Base-by-base conservation (phyloP, 352 stramenopile genomes). In the Phytophthora nicotianae region DNA sequence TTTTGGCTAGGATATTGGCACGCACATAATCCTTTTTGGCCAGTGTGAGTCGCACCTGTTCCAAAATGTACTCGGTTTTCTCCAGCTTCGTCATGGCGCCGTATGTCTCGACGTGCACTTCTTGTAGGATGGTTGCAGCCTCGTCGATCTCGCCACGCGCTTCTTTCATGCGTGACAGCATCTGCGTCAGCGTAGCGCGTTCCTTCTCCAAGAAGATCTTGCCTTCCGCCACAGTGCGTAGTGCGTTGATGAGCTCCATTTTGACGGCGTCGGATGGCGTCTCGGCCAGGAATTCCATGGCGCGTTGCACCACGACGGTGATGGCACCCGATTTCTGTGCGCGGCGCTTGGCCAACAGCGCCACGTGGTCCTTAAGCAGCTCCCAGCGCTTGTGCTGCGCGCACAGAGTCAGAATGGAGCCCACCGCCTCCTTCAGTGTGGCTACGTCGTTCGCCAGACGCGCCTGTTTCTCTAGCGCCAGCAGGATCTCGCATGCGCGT, bases 191-290 rank as follows among this genome's bases (percentile, higher is more conserved):
- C 45, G 90, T 88, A 0, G 97, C 97, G 17, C 96, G 87, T 81
- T 99, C 96, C 33, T 90, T 97, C 79, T 99, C 97, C 38, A 99
- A 73, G 74, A 98, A 99, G 50, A 99, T 98, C 71, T 98, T 98
- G 41, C 97, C 97, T 56, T 99, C 95, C 1, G 92, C 97, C 54
- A 99, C 97, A 17, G 91, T 77, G 29, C 97, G 86, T 60, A 99
- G 72, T 47, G 91, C 80, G 43, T 96, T 82, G 47, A 99, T 97
- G n/a, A 99, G 81, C 9, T 93, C 74, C 68, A 97, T 89, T 62
- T 96, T 95, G 35, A 91, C 76, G 46, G 97, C 80, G 53, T 97
- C 83, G 6, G 81, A 88, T 29, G 81, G 87, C 58, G 86, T 86
- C 27, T 90, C 75, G 16, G 69, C 54, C 23, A 97, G 62, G 58